Conservation (phyloP, 768 basidiomycete genomes). For the Saitozyma sp. region DNA sequence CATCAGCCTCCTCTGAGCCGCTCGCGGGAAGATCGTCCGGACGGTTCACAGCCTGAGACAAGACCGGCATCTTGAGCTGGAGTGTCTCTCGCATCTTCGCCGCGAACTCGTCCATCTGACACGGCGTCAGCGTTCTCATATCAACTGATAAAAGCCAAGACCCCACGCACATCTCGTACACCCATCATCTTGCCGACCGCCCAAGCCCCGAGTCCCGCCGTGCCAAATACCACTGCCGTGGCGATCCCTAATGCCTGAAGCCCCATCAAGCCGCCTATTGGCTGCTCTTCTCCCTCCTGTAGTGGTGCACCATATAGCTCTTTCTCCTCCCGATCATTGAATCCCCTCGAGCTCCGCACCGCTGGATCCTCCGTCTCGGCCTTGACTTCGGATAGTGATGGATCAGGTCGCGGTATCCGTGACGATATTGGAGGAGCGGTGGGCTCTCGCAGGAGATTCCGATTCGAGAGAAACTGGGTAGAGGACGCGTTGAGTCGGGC, state of each 20-base stretch:
- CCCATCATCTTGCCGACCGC: slow-evolving; percentile 33
- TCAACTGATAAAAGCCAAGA: neutral
- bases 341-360: slow-evolving; percentile 11
- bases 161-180: slow-evolving; percentile 34
- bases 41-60: neutral
- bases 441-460: slow-evolving; percentile 6
- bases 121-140: neutral
- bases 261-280: slow-evolving; percentile 20
- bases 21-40: neutral
- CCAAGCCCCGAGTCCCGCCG: slow-evolving; percentile 31
- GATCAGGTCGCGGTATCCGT: neutral
- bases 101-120: slow-evolving; percentile 36
- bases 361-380: neutral
- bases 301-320: slow-evolving; percentile 15
- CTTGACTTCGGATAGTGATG: neutral
- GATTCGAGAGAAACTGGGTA: slow-evolving; percentile 28
- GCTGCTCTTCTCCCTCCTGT: slow-evolving; percentile 13
- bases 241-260: slow-evolving; percentile 40
- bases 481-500: slow-evolving; percentile 14
- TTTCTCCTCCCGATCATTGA: slow-evolving; percentile 32
- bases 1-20: too few relatives aligned
- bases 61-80: slow-evolving; percentile 24
- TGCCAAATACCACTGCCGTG: slow-evolving; percentile 35
- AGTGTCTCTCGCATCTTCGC: slow-evolving; percentile 34
- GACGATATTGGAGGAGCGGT: neutral